These are phyloP conservation scores for Diddensiella caesifluorescens DNA, from an alignment of 805 yeast species.

Conservation along the genomic window DNA sequence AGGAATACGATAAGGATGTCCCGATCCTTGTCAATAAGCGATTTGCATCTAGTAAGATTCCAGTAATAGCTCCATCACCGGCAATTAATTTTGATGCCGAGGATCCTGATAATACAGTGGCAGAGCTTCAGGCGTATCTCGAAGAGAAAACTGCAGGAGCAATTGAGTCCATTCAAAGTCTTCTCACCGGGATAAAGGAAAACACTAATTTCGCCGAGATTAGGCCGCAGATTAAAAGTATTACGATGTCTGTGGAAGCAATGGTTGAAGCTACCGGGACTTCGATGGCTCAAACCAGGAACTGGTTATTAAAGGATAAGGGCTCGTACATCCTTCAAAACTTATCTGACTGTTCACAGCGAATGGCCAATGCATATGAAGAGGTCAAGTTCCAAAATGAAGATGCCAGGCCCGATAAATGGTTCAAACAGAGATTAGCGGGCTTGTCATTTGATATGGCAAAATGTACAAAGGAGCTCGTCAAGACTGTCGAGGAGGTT, in stretches of 20 bases:
- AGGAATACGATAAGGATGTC: not conserved
- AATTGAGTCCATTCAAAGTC: constrained; percentile 79
- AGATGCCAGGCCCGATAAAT: constrained; percentile 67
- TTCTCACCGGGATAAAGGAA: constrained; percentile 44
- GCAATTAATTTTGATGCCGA: constrained; percentile 60
- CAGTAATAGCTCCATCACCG: constrained; percentile 1
- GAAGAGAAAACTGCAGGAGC: constrained; percentile 94
- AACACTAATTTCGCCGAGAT: constrained; percentile 71
- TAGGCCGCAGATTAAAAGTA: constrained; percentile 67
- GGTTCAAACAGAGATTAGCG: constrained; percentile 87
- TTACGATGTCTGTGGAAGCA: constrained; percentile 69
- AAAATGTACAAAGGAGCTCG: constrained; percentile 91
- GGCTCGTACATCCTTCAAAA: constrained; percentile 88
- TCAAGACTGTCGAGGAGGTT: constrained; percentile 93
- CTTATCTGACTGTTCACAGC: constrained; percentile 73
- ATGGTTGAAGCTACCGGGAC: constrained; percentile 87
- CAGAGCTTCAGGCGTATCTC: constrained; percentile 74
- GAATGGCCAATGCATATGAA: constrained; percentile 71
- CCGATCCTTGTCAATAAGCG: constrained; percentile 1
- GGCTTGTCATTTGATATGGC: constrained; percentile 96
- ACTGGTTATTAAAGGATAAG: constrained; percentile 78
- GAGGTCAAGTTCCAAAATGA: constrained; percentile 31
- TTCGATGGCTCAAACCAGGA: constrained; percentile 84
- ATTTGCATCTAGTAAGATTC: constrained; percentile 11
- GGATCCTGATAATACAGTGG: constrained; percentile 82